Evolutionary conservation across 352 stramenopile genomes (phyloP).

Genomic region (Pythium dissotocum): DNA sequence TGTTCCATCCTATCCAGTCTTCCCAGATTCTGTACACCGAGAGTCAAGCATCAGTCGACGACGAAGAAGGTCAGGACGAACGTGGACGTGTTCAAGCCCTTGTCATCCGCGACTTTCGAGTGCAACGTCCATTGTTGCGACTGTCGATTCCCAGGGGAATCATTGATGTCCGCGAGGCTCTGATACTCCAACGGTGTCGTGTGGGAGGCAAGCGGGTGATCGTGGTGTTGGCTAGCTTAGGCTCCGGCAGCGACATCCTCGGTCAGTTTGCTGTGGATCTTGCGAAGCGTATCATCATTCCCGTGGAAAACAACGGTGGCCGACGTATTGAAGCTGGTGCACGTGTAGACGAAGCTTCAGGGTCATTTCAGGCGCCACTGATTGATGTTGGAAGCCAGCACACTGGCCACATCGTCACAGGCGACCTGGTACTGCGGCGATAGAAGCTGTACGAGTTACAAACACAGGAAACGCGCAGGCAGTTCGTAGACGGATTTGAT

Average conservation of each 20-base stretch:
- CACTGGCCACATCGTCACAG: neutral
- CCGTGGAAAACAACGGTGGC: neutral
- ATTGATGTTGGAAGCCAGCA: neutral
- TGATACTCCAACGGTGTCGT: neutral
- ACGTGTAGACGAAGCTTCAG: neutral
- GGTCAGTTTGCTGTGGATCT: conserved; percentile 2
- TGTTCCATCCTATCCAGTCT: conserved; percentile 22
- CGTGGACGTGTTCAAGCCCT: neutral
- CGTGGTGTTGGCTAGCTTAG: neutral
- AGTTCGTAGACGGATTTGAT: too few relatives aligned
- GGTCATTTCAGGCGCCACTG: neutral
- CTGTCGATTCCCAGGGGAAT: neutral
- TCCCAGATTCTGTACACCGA: conserved; percentile 13
- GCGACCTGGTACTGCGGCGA: neutral
- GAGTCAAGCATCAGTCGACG: neutral
- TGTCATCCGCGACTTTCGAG: conserved; percentile 19
- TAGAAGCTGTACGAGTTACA: neutral
- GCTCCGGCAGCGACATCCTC: neutral
- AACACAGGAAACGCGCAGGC: too few relatives aligned
- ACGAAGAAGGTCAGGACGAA: neutral
- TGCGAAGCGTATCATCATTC: neutral
- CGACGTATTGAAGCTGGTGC: neutral
- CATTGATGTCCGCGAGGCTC: neutral
- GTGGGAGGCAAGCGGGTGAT: conserved; percentile 5
- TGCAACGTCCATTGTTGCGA: neutral